Evolutionary conservation across 345 rosid species (phyloP).

Genomic region (Gossypium arboreum): DNA sequence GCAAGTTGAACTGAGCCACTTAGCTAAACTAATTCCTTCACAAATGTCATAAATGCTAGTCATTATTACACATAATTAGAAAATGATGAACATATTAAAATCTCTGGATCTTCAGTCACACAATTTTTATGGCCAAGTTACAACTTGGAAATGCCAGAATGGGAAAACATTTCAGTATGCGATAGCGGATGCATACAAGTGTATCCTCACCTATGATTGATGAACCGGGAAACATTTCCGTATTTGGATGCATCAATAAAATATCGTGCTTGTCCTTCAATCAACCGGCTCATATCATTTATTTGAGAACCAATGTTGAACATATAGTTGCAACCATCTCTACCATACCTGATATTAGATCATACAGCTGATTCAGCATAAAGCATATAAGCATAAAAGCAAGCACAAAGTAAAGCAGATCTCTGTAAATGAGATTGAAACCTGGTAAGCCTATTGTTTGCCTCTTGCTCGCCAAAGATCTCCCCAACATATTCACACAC

Average conservation of each 20-base stretch:
- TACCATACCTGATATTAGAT: slow-evolving; percentile 47
- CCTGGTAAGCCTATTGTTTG: slow-evolving; percentile 62
- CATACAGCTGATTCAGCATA: slow-evolving; percentile 8
- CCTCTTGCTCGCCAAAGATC: slow-evolving; percentile 66
- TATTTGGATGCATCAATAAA: slow-evolving; percentile 74
- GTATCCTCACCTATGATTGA: slow-evolving; percentile 80
- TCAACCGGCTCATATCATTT: slow-evolving; percentile 77
- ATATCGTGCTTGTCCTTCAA: slow-evolving; percentile 54
- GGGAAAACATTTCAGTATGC: neutral
- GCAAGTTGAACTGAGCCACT: slow-evolving; percentile 5
- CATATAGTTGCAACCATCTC: slow-evolving; percentile 58
- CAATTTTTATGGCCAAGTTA: slow-evolving; percentile 8
- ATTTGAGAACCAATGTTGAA: slow-evolving; percentile 59
- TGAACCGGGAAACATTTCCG: slow-evolving; percentile 87
- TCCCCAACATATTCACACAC: slow-evolving; percentile 89
- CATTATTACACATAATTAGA: neutral
- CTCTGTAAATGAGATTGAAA: slow-evolving; percentile 19
- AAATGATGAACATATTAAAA: neutral
- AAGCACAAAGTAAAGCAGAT: slow-evolving; percentile 3
- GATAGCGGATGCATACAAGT: neutral
- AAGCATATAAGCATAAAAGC: neutral
- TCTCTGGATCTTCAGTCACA: neutral
- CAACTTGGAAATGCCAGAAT: neutral
- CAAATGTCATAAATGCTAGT: neutral
- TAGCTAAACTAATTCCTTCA: neutral